Percentiles rank a stretch among this genome's conserved stretches.
phyloP scores from a whole-genome alignment of 176 grass and related monocot genomes.

The Raddia distichophylla region DNA sequence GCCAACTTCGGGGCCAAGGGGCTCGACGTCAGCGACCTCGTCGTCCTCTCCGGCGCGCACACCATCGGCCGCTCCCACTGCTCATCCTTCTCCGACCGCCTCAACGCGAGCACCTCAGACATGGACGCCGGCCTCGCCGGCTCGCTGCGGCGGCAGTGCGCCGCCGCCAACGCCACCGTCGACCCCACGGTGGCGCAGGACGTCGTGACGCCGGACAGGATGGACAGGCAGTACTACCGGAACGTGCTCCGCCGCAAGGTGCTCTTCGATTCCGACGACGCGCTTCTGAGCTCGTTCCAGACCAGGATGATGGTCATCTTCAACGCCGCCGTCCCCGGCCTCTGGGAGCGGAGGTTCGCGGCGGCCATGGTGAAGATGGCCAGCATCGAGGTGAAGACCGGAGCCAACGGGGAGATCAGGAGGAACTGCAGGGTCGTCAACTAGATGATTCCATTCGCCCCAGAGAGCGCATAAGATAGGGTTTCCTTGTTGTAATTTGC shows the following conservation, averaged over 20 bases:
- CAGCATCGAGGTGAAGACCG: conserved; percentile 44
- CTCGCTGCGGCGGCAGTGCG: background rate
- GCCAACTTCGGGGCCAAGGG: conserved; percentile 45
- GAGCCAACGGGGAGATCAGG: conserved; percentile 44
- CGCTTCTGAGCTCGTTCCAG: background rate
- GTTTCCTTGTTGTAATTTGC: no score
- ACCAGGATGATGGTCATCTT: background rate
- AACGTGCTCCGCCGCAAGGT: conserved; percentile 10
- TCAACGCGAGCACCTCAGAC: conserved; percentile 24
- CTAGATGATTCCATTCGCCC: background rate
- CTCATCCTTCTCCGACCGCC: conserved; percentile 46
- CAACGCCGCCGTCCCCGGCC: background rate
- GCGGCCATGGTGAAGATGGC: conserved; percentile 50
- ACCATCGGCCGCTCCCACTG: conserved; percentile 60
- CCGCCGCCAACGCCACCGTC: conserved; percentile 1
- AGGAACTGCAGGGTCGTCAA: conserved; percentile 41
- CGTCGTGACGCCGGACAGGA: background rate
- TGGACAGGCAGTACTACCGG: conserved; percentile 57
- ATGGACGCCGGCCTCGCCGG: conserved; percentile 21
- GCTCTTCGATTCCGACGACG: conserved; percentile 56
- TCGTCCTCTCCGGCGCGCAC: conserved; percentile 61
- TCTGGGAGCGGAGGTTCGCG: conserved; percentile 37
- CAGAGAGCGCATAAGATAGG: no score
- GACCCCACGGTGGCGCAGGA: conserved; percentile 46
- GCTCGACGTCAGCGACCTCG: conserved; percentile 44